phyloP scores from a whole-genome alignment of 306 rosid species.

The Rubus parviflorus region DNA sequence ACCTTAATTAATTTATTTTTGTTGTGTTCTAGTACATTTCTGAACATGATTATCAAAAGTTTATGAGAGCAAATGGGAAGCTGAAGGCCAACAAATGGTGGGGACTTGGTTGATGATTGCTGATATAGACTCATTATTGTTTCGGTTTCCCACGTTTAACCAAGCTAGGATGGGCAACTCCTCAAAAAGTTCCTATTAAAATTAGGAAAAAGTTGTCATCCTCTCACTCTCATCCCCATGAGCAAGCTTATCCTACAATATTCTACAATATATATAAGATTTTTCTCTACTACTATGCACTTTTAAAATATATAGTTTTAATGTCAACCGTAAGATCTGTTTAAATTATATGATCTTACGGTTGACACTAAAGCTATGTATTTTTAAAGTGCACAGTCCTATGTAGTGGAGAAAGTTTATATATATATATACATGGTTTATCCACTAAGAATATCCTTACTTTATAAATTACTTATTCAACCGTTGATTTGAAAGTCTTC shows the following conservation, averaged over 20 bases:
- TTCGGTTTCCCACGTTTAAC: conserved; percentile 70
- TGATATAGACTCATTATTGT: conserved; percentile 60
- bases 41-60: conserved; percentile 18
- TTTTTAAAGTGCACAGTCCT: too few species aligned
- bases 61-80: conserved; percentile 19
- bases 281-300: too few species aligned
- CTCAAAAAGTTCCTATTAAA: conserved; percentile 20
- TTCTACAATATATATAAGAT: too few species aligned
- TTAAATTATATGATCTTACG: too few species aligned
- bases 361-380: too few species aligned
- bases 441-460: too few species aligned
- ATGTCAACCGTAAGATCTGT: too few species aligned
- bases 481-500: too few species aligned
- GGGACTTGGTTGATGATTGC: conserved; percentile 46
- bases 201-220: not conserved
- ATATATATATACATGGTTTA: too few species aligned
- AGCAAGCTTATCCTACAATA: conserved; percentile 15
- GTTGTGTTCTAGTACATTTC: conserved; percentile 23
- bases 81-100: conserved; percentile 31
- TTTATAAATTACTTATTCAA: too few species aligned
- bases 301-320: too few species aligned
- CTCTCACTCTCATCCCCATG: conserved; percentile 5
- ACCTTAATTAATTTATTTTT: conserved; percentile 14
- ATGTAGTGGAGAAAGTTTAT: too few species aligned
- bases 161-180: conserved; percentile 32